Base-by-base conservation (phyloP, 768 basidiomycete genomes). In the Boletus speciosus region DNA sequence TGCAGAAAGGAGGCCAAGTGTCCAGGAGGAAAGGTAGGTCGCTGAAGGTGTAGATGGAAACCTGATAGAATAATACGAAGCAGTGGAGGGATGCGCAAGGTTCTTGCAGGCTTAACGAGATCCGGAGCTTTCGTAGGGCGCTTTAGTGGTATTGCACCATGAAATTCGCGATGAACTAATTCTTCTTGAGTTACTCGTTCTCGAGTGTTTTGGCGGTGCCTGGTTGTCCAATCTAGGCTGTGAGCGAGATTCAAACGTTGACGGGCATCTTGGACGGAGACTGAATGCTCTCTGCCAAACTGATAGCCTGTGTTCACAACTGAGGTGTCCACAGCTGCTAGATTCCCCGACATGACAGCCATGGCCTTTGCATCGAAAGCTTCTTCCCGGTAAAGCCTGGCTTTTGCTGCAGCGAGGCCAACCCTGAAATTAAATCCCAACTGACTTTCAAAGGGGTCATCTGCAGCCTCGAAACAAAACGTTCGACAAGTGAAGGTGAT, bases 391-490 rank as follows among this genome's bases (percentile, higher is more conserved):
- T 85, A 87, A 42, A 84, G 69, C 31, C 94, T 77, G 14, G 82
- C 78, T 48, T 78, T 79, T 38, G 85, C 84, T 45, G 93, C 93
- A 37, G 83, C 81, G 36, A 80, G 71, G 0, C 92, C 93, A 45
- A 83, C 80, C 54, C 81, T 77, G 78, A 82, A 90, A 31, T 92
- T 88, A 9, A 88, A 74, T 35, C 83, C 88, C 19, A 97, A 71
- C 55, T 78, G 81, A 15, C 81, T 79, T 69, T 98, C 95, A 52
- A 97, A 83, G 1, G 85, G 81, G 61, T 93, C 90, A 67, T 98
- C 95, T 23, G 84, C 82, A 25, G 85, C 85, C 69, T 97, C 93
- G 9, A 91, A 62, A 45, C 82, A 83, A 34, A 96, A 62, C 41
- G 76, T 76, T n/a, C 78, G 75, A 47, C 94, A 68, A 10, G 66